Conservation (phyloP, 2,329 filamentous ascomycete genomes). For the Trichothecium sympodiale region DNA sequence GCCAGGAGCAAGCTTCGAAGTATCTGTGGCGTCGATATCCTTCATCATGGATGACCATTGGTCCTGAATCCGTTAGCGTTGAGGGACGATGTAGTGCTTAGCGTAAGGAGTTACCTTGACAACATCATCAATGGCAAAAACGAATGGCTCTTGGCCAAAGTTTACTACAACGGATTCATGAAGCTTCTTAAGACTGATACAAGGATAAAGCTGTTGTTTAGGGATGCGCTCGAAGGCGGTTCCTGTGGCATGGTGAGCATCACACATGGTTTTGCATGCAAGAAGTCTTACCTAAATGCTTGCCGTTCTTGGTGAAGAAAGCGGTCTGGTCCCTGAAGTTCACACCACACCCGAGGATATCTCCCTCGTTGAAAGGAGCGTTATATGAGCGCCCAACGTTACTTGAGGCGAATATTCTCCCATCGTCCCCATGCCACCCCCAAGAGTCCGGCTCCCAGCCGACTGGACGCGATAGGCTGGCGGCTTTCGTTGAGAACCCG, state of each 20-base stretch:
- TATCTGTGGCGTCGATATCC: constrained; percentile 47
- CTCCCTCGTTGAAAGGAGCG: constrained; percentile 40
- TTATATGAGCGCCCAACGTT: constrained; percentile 47
- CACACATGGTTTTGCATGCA: background rate
- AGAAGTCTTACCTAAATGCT: constrained; percentile 35
- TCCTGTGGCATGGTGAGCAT: constrained; percentile 35
- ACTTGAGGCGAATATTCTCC: constrained; percentile 46
- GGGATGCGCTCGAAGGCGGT: constrained; percentile 58
- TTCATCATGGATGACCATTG: constrained; percentile 48
- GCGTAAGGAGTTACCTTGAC: constrained; percentile 50
- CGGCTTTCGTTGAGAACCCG: constrained; percentile 46
- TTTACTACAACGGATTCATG: constrained; percentile 53
- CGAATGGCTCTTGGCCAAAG: constrained; percentile 66
- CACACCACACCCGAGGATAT: constrained; percentile 54
- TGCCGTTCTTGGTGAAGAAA: constrained; percentile 61
- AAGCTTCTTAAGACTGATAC: constrained; percentile 52
- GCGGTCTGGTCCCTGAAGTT: constrained; percentile 53
- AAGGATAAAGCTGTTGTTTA: constrained; percentile 53
- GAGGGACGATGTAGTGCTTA: background rate
- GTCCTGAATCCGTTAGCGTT: constrained; percentile 27
- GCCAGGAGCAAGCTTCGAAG: constrained; percentile 49
- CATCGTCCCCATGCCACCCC: constrained; percentile 61
- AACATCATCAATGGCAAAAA: constrained; percentile 83
- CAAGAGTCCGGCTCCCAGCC: constrained; percentile 60
- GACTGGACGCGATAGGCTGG: constrained; percentile 43